These are phyloP conservation scores for Penstemon barbatus DNA, from an alignment of 257 asterid genomes.

Conservation along the genomic window DNA sequence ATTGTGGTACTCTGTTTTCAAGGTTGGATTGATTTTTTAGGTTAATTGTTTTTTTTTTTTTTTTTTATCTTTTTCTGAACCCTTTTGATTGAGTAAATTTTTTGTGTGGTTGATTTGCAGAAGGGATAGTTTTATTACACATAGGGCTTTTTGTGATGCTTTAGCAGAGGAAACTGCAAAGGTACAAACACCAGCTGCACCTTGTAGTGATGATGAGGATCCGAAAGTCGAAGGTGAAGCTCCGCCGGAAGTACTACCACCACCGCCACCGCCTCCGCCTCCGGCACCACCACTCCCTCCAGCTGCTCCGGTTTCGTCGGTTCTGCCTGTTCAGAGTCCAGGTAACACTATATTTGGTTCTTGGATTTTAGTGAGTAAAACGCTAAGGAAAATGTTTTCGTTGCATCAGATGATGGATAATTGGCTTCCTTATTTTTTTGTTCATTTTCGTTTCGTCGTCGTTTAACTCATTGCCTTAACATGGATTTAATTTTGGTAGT, in stretches of 20 bases:
- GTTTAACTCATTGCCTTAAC: background rate
- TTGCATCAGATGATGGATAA: too few species aligned
- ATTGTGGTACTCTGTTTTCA: conserved; percentile 67
- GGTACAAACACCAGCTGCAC: conserved; percentile 35
- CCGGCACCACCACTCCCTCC: conserved; percentile 34
- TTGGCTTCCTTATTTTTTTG: too few species aligned
- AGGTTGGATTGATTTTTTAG: conserved; percentile 34
- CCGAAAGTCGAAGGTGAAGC: conserved; percentile 39
- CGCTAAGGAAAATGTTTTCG: too few species aligned
- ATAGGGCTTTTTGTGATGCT: conserved; percentile 91
- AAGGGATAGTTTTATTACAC: conserved; percentile 91
- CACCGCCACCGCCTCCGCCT: conserved; percentile 28
- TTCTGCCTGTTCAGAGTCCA: conserved; percentile 44
- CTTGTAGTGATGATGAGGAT: conserved; percentile 42
- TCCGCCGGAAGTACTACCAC: conserved; percentile 25
- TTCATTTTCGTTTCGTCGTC: too few species aligned
- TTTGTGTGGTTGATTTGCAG: conserved; percentile 42
- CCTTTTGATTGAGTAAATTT: background rate
- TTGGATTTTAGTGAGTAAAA: too few species aligned
- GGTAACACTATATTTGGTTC: conserved; percentile 38
- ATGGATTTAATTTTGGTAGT: conserved; percentile 17
- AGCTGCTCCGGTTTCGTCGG: conserved; percentile 34
- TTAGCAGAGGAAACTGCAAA: conserved; percentile 74
- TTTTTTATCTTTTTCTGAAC: background rate
- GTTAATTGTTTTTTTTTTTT: background rate